These are phyloP conservation scores for Sanghuangporus weigelae DNA, from an alignment of 1,284 basidiomycete genomes.

Conservation along the genomic window DNA sequence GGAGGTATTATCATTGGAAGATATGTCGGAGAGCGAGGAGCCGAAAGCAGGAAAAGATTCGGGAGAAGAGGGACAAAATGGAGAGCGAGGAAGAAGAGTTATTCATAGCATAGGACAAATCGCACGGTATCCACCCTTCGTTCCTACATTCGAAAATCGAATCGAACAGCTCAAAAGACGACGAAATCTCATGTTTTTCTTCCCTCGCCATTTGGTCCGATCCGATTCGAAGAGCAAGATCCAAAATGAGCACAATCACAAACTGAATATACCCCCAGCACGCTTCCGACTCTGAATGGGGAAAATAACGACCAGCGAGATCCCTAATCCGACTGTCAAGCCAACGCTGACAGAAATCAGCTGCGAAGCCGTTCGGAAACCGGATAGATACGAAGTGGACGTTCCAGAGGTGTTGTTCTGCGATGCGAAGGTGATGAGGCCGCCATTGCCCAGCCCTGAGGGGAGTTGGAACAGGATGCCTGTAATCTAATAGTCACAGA, in stretches of 20 bases:
- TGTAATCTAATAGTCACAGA: conserved; percentile 44
- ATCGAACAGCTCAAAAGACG: not conserved
- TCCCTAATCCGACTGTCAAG: conserved; percentile 68
- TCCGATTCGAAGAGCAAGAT: not conserved
- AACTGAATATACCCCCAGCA: conserved; percentile 54
- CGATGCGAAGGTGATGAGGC: conserved; percentile 73
- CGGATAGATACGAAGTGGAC: conserved; percentile 53
- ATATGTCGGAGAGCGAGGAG: not conserved
- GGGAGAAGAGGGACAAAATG: not conserved
- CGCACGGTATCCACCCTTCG: not conserved
- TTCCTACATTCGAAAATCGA: not conserved
- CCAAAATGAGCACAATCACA: conserved; percentile 27
- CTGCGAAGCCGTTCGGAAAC: conserved; percentile 64
- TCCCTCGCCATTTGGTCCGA: not conserved
- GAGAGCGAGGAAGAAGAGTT: not conserved
- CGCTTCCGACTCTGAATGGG: conserved; percentile 52
- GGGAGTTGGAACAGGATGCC: conserved; percentile 88
- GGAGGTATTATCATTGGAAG: not conserved
- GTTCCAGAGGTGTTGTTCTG: conserved; percentile 38
- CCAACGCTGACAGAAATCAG: conserved; percentile 60
- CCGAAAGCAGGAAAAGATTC: not conserved
- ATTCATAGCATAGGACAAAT: not conserved
- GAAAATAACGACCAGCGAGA: conserved; percentile 53
- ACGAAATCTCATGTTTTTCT: not conserved
- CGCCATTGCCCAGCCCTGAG: conserved; percentile 79